Percentiles rank a stretch among this genome's conserved stretches.
phyloP scores from a whole-genome alignment of 768 basidiomycete genomes.

The Tylopilus subfusipes region DNA sequence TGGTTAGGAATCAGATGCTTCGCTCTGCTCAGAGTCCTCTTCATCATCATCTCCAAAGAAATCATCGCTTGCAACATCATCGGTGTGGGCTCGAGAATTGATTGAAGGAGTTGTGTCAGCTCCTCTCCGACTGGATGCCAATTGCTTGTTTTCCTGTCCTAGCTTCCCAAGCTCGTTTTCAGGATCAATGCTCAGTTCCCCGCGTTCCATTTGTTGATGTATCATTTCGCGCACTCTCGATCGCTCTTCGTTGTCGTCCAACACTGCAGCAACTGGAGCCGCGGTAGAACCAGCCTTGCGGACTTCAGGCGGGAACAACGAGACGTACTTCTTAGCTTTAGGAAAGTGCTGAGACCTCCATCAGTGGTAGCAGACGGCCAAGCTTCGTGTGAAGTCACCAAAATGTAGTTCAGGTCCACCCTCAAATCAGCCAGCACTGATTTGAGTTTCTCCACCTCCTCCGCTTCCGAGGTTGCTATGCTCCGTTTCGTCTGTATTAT shows the following conservation, averaged over 20 bases:
- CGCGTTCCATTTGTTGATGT: conserved; percentile 53
- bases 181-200: conserved; percentile 57
- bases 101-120: neutral
- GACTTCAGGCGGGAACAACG: conserved; percentile 76
- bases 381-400: conserved; percentile 44
- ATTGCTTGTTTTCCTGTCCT: conserved; percentile 6
- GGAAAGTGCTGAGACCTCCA: conserved; percentile 65
- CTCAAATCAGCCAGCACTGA: conserved; percentile 57
- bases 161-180: conserved; percentile 40
- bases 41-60: conserved; percentile 31
- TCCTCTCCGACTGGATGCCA: neutral
- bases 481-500: conserved; percentile 65
- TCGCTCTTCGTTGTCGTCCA: conserved; percentile 44
- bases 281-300: conserved; percentile 18
- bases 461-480: conserved; percentile 36
- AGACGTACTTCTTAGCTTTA: conserved; percentile 83
- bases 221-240: conserved; percentile 61
- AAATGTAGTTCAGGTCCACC: conserved; percentile 88
- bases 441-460: conserved; percentile 42
- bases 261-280: conserved; percentile 5
- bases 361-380: conserved; percentile 1
- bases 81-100: conserved; percentile 5
- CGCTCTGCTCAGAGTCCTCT: conserved; percentile 14
- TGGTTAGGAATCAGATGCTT: conserved; percentile 12
- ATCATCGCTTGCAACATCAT: conserved; percentile 21